Percentiles rank a stretch among this genome's conserved stretches.
These are phyloP conservation scores for Xylariaceae sp. DNA, from an alignment of 2,329 filamentous ascomycete genomes.

Conservation along the genomic window DNA sequence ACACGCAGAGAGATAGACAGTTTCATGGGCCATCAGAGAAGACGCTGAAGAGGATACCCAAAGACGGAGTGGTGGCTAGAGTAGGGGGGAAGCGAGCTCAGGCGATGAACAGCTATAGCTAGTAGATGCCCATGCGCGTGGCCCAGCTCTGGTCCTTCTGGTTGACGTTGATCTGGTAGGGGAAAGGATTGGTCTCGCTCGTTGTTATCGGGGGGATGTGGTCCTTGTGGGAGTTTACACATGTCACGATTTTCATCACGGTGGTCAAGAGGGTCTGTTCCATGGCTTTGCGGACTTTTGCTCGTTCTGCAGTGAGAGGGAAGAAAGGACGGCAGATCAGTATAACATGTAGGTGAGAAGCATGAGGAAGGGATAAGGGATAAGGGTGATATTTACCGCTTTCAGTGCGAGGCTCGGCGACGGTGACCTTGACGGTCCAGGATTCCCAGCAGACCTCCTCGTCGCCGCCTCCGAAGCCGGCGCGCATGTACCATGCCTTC, in stretches of 20 bases:
- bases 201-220: slow-evolving; percentile 97
- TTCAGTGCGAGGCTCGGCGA: slow-evolving; percentile 84
- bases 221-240: slow-evolving; percentile 84
- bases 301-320: slow-evolving; percentile 58
- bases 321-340: neutral
- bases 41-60: no score
- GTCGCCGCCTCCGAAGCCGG: slow-evolving; percentile 51
- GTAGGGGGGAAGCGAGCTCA: no score
- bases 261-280: slow-evolving; percentile 83
- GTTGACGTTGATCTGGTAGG: slow-evolving; percentile 87
- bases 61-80: no score
- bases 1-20: no score
- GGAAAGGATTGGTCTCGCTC: slow-evolving; percentile 87
- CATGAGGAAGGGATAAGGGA: neutral
- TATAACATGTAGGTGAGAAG: neutral
- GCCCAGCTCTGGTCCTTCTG: slow-evolving; percentile 78
- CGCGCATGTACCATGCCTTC: slow-evolving; percentile 71
- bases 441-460: slow-evolving; percentile 97
- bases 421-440: slow-evolving; percentile 92
- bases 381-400: slow-evolving; percentile 59
- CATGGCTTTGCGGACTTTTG: slow-evolving; percentile 87
- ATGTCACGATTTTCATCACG: slow-evolving; percentile 83
- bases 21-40: no score
- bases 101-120: no score
- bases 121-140: slow-evolving; percentile 48